Evolutionary conservation across 2,329 filamentous ascomycete genomes (phyloP).

Genomic region (Parascedosporium putredinis): DNA sequence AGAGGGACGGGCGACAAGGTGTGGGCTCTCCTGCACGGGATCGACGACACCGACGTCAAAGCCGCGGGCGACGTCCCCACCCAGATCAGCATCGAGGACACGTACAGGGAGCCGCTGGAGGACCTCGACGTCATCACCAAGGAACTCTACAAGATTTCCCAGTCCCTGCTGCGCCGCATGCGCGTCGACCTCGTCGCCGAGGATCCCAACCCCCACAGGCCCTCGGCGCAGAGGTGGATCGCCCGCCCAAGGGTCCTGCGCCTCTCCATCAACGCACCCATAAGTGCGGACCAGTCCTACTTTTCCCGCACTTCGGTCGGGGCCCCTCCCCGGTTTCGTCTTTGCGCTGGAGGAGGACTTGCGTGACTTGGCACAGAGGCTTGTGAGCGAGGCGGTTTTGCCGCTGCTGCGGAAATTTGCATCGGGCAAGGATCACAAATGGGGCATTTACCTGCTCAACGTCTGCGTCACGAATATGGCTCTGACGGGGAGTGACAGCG

Average conservation of each 20-base stretch:
- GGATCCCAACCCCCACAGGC: constrained; percentile 19
- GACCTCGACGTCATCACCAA: constrained; percentile 51
- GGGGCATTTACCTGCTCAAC: constrained; percentile 78
- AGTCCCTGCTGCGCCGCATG: constrained; percentile 68
- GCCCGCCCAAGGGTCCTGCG: constrained; percentile 74
- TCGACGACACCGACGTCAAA: constrained; percentile 66
- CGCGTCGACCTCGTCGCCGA: constrained; percentile 58
- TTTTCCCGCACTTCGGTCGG: constrained; percentile 67
- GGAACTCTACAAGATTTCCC: constrained; percentile 58
- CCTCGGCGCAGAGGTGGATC: constrained; percentile 47
- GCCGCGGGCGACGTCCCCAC: constrained; percentile 61
- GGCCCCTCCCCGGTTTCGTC: constrained; percentile 60
- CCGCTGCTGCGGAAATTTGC: constrained; percentile 68
- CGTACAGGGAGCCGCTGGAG: constrained; percentile 60
- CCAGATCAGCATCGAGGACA: constrained; percentile 93
- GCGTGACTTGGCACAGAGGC: constrained; percentile 52
- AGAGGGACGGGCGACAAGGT: constrained; percentile 61
- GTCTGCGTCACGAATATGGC: constrained; percentile 81
- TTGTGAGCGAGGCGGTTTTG: constrained; percentile 59
- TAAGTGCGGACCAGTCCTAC: constrained; percentile 37
- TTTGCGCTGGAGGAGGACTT: constrained; percentile 52
- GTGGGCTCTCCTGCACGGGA: constrained; percentile 72
- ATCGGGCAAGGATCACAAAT: constrained; percentile 51
- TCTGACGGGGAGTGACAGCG: constrained; percentile 37
- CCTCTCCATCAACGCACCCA: constrained; percentile 58